phyloP scores from a whole-genome alignment of 129 eudicot species.

The Escallonia rubra region DNA sequence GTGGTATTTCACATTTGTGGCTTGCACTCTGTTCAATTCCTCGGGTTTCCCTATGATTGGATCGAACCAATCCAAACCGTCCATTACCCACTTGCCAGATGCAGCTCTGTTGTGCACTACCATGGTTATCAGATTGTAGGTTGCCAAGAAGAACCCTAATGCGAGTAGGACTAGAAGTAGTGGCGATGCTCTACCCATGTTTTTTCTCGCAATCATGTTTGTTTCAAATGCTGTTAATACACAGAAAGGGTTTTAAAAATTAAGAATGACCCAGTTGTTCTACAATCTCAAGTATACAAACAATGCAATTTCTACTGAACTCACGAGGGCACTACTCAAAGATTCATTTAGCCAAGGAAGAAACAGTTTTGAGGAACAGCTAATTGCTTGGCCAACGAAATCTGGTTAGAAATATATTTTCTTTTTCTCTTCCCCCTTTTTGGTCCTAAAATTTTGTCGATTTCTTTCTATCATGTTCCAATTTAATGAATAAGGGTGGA shows the following conservation, averaged over 20 bases:
- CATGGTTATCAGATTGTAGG: constrained; percentile 55
- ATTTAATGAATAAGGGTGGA: too few relatives aligned
- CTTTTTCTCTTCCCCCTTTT: too few relatives aligned
- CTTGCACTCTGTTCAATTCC: constrained; percentile 6
- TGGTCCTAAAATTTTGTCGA: too few relatives aligned
- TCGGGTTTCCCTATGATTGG: constrained; percentile 35
- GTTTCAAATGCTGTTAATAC: neutral
- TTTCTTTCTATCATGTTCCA: too few relatives aligned
- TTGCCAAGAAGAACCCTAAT: constrained; percentile 56
- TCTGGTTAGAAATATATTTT: too few relatives aligned
- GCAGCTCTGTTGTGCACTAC: constrained; percentile 41
- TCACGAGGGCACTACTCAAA: too few relatives aligned
- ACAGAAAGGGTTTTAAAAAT: constrained; percentile 2
- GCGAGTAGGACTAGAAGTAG: constrained; percentile 46
- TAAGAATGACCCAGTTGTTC: neutral
- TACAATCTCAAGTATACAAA: neutral
- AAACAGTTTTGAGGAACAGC: too few relatives aligned
- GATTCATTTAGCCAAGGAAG: too few relatives aligned
- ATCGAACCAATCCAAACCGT: constrained; percentile 32
- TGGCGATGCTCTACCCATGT: constrained; percentile 46
- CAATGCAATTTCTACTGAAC: too few relatives aligned
- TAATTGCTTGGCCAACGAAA: too few relatives aligned
- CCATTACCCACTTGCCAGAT: constrained; percentile 10
- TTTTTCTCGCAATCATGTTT: constrained; percentile 46
- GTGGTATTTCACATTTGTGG: constrained; percentile 35